Conservation (phyloP, 306 rosid species). For the Coriaria nepalensis region DNA sequence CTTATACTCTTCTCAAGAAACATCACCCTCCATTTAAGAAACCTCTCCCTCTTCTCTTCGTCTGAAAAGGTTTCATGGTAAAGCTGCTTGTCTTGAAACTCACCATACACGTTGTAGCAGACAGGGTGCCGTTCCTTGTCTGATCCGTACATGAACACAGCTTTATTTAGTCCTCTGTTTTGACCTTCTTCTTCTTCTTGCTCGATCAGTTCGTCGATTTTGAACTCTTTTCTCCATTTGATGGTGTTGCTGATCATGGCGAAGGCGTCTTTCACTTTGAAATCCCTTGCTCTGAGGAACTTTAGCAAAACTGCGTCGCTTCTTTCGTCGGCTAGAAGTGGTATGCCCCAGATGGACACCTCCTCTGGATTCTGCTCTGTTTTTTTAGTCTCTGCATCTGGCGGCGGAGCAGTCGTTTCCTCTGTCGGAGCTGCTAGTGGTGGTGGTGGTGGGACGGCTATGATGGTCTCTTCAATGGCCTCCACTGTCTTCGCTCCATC, state of each 20-base stretch:
- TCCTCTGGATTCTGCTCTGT: conserved; percentile 21
- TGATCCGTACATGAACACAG: conserved; percentile 43
- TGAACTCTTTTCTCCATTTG: conserved; percentile 48
- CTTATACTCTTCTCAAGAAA: conserved; percentile 52
- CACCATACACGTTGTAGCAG: conserved; percentile 55
- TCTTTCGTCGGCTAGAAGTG: conserved; percentile 41
- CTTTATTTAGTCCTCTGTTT: conserved; percentile 28
- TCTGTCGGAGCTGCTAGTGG: conserved; percentile 3
- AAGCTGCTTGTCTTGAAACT: conserved; percentile 38
- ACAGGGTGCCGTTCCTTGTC: conserved; percentile 65
- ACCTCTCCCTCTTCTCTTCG: conserved; percentile 44
- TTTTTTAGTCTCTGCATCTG: conserved; percentile 6
- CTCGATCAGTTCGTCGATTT: conserved; percentile 30
- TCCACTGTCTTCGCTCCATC: conserved; percentile 80
- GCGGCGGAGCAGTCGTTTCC: not conserved
- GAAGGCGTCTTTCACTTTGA: conserved; percentile 52
- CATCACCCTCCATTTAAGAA: conserved; percentile 50
- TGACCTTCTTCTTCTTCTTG: conserved; percentile 17
- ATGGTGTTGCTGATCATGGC: conserved; percentile 58
- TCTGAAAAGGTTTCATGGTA: conserved; percentile 48
- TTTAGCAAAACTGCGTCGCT: conserved; percentile 51
- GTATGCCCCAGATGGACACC: conserved; percentile 49
- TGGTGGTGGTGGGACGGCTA: conserved; percentile 29
- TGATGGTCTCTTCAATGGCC: conserved; percentile 62
- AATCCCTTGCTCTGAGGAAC: conserved; percentile 57